Evolutionary conservation across 2,329 filamentous ascomycete species (phyloP).

Genomic region (Xylariaceae sp.): DNA sequence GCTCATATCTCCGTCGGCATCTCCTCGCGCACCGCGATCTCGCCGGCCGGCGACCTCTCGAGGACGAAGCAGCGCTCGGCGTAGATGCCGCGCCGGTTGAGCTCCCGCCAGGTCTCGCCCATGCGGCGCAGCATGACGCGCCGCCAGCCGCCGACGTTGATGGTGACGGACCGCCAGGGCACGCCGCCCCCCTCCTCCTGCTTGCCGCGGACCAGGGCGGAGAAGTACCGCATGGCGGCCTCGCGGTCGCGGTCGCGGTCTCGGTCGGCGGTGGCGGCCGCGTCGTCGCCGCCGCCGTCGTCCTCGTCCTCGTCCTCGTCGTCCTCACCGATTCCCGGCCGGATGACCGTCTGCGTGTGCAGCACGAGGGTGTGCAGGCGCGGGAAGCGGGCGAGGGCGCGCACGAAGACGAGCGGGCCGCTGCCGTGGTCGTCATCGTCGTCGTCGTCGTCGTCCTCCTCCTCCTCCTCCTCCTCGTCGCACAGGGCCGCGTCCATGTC

Average conservation of each 20-base stretch:
- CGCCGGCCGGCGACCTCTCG: slow-evolving; percentile 16
- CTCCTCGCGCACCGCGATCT: slow-evolving; percentile 18
- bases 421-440: too few species aligned
- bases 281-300: slow-evolving; percentile 8
- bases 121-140: slow-evolving; percentile 36
- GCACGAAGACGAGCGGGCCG: slow-evolving; percentile 30
- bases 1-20: neutral
- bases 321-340: slow-evolving; percentile 22
- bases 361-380: slow-evolving; percentile 33
- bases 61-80: slow-evolving; percentile 41
- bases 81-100: slow-evolving; percentile 34
- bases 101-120: slow-evolving; percentile 31
- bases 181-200: slow-evolving; percentile 7
- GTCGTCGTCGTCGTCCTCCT: too few species aligned
- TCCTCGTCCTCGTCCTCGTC: slow-evolving; percentile 20
- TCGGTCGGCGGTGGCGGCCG: slow-evolving; percentile 18
- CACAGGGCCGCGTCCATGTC: slow-evolving; percentile 36
- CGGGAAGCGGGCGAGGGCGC: slow-evolving; percentile 31
- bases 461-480: too few species aligned
- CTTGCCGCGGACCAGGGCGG: slow-evolving; percentile 25
- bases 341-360: slow-evolving; percentile 37
- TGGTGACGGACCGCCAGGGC: slow-evolving; percentile 33
- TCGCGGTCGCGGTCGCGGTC: slow-evolving; percentile 30
- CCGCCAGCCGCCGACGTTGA: slow-evolving; percentile 42
- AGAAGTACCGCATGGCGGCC: slow-evolving; percentile 27